Percentiles rank a stretch among this genome's conserved stretches.
Conservation (phyloP, 2,329 filamentous ascomycete genomes). For the Hortaea werneckii region DNA sequence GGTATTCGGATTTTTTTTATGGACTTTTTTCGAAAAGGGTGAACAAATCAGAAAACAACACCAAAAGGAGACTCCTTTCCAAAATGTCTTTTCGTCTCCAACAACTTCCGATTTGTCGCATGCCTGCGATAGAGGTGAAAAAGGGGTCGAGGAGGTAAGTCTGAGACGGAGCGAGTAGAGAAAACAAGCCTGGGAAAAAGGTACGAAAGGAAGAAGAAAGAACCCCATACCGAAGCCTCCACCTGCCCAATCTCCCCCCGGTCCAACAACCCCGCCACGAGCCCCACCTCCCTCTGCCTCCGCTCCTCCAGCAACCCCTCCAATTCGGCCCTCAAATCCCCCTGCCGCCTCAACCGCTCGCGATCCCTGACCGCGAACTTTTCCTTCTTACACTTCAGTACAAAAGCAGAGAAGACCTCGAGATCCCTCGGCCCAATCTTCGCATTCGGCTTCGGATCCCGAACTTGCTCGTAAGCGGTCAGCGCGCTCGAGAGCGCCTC, state of each 20-base stretch:
- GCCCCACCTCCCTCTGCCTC: slow-evolving; percentile 33
- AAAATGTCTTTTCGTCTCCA: no score
- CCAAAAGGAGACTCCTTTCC: no score
- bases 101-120: no score
- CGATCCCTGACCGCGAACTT: slow-evolving; percentile 71
- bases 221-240: slow-evolving; percentile 25
- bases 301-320: slow-evolving; percentile 42
- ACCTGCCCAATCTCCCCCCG: slow-evolving; percentile 31
- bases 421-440: slow-evolving; percentile 28
- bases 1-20: background rate
- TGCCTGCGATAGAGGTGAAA: no score
- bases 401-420: slow-evolving; percentile 52
- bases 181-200: no score
- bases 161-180: no score
- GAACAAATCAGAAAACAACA: no score
- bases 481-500: slow-evolving; percentile 62
- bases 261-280: slow-evolving; percentile 19
- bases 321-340: slow-evolving; percentile 51
- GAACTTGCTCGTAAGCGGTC: slow-evolving; percentile 53
- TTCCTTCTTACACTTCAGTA: slow-evolving; percentile 73
- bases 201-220: no score
- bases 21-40: no score
- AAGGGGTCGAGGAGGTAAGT: no score
- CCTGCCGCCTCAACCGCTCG: slow-evolving; percentile 45
- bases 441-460: slow-evolving; percentile 48